phyloP scores from a whole-genome alignment of 2,329 filamentous ascomycete genomes.

The Monosporascus sp. region DNA sequence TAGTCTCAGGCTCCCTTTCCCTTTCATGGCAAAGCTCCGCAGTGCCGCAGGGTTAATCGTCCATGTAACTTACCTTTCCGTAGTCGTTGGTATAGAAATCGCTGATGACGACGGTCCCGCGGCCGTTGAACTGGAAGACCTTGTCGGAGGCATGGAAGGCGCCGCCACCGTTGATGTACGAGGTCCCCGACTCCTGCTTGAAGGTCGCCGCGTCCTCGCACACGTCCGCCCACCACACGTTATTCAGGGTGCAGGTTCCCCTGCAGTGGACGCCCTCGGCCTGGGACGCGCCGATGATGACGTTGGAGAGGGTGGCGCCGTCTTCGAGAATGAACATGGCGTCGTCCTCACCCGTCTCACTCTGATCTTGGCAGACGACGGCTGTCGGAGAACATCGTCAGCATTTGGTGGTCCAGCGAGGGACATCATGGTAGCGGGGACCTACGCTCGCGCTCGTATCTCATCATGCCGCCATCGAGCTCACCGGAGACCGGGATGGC shows the following conservation, averaged over 20 bases:
- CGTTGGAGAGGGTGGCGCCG: constrained; percentile 2
- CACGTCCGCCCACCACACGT: constrained; percentile 33
- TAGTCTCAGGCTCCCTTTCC: background rate
- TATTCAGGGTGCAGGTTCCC: constrained; percentile 1
- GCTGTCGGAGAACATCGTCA: background rate
- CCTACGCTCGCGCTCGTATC: background rate
- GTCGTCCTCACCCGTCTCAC: background rate
- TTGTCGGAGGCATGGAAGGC: constrained; percentile 37
- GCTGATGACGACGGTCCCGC: constrained; percentile 31
- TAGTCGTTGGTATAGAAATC: constrained; percentile 37
- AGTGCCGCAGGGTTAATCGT: background rate
- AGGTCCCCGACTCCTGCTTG: constrained; percentile 33
- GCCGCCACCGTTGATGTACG: constrained; percentile 36
- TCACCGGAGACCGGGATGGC: constrained; percentile 4
- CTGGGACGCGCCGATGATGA: constrained; percentile 1
- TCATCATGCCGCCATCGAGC: constrained; percentile 1
- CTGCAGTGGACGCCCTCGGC: constrained; percentile 1
- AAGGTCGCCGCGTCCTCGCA: constrained; percentile 33
- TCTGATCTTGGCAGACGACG: background rate
- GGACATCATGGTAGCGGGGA: background rate
- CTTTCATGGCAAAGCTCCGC: too few relatives aligned
- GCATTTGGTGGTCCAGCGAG: too few relatives aligned
- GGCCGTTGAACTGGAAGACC: constrained; percentile 37
- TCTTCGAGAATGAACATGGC: constrained; percentile 2
- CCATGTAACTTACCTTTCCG: constrained; percentile 29